A percentile compares a stretch with the other conserved stretches of the same genome.
Evolutionary conservation across 1,284 basidiomycete genomes (phyloP).

Genomic region (Ganoderma sinense): DNA sequence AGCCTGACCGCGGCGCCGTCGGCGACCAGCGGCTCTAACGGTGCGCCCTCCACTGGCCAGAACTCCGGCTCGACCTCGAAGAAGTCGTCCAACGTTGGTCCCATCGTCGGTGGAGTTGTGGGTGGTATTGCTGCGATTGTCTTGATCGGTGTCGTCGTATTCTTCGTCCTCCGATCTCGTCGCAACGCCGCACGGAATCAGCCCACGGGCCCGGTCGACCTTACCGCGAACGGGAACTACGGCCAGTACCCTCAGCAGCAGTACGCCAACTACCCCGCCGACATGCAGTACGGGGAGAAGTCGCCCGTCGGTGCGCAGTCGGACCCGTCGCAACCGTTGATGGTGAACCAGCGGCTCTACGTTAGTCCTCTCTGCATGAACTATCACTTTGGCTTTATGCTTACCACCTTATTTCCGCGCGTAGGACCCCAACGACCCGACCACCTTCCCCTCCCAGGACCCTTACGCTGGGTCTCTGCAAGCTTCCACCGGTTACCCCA

Average conservation of each 20-base stretch:
- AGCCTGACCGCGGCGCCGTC: slow-evolving; percentile 4
- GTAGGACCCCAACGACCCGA: slow-evolving; percentile 29
- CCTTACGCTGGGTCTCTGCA: slow-evolving; percentile 13
- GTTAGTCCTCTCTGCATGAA: slow-evolving; percentile 7
- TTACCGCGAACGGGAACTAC: slow-evolving; percentile 11
- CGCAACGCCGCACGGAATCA: slow-evolving; percentile 13
- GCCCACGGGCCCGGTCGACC: slow-evolving; percentile 19
- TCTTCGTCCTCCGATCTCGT: slow-evolving; percentile 22
- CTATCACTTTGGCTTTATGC: neutral
- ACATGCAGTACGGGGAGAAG: slow-evolving; percentile 21
- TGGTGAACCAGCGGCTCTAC: slow-evolving; percentile 16
- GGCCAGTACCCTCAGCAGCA: slow-evolving; percentile 9
- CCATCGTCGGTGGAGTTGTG: slow-evolving; percentile 21
- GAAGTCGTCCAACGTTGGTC: slow-evolving; percentile 22
- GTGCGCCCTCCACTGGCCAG: neutral
- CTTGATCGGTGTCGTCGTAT: slow-evolving; percentile 17
- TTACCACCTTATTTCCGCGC: neutral
- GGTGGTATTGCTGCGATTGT: slow-evolving; percentile 18
- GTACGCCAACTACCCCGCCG: slow-evolving; percentile 8
- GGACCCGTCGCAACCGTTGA: slow-evolving; percentile 6
- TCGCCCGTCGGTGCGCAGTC: neutral
- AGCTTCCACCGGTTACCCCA: slow-evolving; percentile 8
- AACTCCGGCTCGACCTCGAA: slow-evolving; percentile 8
- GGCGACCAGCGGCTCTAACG: neutral
- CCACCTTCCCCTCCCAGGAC: slow-evolving; percentile 22